Evolutionary conservation across 176 grass and related monocot species (phyloP).

Genomic region (Stipa capillata): DNA sequence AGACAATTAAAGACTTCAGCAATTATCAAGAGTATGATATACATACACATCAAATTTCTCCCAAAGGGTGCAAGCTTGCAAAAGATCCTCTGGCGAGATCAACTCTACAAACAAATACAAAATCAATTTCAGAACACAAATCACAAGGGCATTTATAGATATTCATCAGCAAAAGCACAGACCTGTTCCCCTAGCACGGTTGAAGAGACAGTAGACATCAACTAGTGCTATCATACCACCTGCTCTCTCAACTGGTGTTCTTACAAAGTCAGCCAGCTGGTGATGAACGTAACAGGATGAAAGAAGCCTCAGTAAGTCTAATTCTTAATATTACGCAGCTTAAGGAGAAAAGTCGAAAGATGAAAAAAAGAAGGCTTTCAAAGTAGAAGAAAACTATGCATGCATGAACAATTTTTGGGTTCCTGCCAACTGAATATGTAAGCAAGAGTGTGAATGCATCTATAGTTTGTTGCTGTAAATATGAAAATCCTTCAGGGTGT

Average conservation of each 20-base stretch:
- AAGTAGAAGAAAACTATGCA: not conserved
- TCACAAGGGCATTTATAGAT: not conserved
- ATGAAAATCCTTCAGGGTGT: not conserved
- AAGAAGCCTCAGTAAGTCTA: conserved; percentile 1
- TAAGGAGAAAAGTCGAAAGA: not conserved
- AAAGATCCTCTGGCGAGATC: conserved; percentile 97
- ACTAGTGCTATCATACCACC: conserved; percentile 96
- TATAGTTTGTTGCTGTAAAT: not conserved
- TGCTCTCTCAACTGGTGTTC: conserved; percentile 79
- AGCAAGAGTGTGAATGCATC: not conserved
- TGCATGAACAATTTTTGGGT: not conserved
- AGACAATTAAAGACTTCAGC: conserved; percentile 23
- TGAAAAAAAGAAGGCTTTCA: conserved; percentile 1
- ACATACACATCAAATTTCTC: conserved; percentile 99
- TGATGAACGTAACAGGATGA: conserved; percentile 19
- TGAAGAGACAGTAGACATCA: conserved; percentile 92
- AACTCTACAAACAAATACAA: conserved; percentile 55
- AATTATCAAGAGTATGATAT: conserved; percentile 28
- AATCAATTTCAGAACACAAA: conserved; percentile 16
- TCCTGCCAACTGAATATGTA: not conserved
- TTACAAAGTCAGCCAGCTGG: conserved; percentile 89
- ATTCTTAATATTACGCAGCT: not conserved
- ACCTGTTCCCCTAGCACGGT: conserved; percentile 96
- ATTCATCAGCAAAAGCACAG: conserved; percentile 18
- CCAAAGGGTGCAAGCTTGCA: conserved; percentile 93